Evolutionary conservation across 2,329 filamentous ascomycete genomes (phyloP).

Genomic region (Trichoderma guizhouense): DNA sequence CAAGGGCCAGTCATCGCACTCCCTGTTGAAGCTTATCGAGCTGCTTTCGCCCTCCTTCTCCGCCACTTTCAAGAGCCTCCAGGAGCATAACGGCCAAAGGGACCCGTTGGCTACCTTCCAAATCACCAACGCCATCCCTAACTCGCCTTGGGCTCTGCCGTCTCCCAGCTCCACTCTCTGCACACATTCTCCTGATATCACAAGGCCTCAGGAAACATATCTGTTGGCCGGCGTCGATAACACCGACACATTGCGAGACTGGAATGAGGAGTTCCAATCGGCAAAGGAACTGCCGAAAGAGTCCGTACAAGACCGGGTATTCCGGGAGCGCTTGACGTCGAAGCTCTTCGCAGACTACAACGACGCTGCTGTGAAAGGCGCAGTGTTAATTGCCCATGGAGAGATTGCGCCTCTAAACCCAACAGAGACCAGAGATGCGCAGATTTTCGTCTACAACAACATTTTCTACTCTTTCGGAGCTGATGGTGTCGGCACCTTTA

Average conservation of each 20-base stretch:
- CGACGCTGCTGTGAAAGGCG: conserved; percentile 87
- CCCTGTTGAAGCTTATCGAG: conserved; percentile 74
- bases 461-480: conserved; percentile 99
- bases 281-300: conserved; percentile 92
- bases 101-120: conserved; percentile 92
- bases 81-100: conserved; percentile 79
- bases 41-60: conserved; percentile 81
- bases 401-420: conserved; percentile 94
- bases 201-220: conserved; percentile 88
- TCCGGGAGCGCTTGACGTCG: conserved; percentile 87
- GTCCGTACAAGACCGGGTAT: conserved; percentile 90
- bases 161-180: conserved; percentile 60
- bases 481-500: conserved; percentile 95
- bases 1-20: conserved; percentile 79
- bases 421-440: conserved; percentile 85
- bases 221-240: conserved; percentile 88
- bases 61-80: conserved; percentile 69
- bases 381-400: conserved; percentile 85
- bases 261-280: conserved; percentile 99
- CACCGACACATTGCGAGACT: conserved; percentile 89
- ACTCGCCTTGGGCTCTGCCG: conserved; percentile 87
- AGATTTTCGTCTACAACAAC: conserved; percentile 99
- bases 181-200: conserved; percentile 76
- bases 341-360: conserved; percentile 98
- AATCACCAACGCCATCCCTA: conserved; percentile 89